Base-by-base conservation (phyloP, 352 stramenopile species). In the Lagenidium giganteum region DNA sequence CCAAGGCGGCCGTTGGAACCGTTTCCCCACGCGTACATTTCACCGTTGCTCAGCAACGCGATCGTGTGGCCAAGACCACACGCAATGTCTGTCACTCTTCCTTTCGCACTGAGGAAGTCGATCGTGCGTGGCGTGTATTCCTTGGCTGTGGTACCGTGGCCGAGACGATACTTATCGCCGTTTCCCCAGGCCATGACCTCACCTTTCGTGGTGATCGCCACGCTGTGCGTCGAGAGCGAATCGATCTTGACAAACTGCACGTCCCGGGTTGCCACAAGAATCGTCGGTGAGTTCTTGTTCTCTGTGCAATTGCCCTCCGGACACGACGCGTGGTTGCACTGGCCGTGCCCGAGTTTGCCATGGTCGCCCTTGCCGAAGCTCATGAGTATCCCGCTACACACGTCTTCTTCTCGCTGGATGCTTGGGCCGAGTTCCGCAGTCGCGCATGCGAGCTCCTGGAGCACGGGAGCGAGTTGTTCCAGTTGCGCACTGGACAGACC, bases 351-450 rank as follows among this genome's bases (percentile, higher is more conserved):
- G 0, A 93, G 65, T 25, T 93, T 91, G 7, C 81, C 81, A 25
- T 93, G 81, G 28, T 91, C 81, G 2, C 81, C 81, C 37, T 93
- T 91, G 8, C 81, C 81, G 42, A 93, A 93, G 30, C 71, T 92
- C 61, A 92, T 76, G n/a, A 92, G 46, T 32, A 74, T 77, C 0
- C 80, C 80, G 2, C 39, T 57, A 1, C 38, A 18, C 1, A 44
- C 30, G 1, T 72, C 52, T 17, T 87, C 64, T 22, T 63, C 29
- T 24, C 36, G 34, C 1, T 68, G 47, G 2, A 61, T 16, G 22
- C 36, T 43, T 3, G 45, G 51, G 13, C 32, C 38, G 14, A 37
- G 29, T 17, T 86, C 66, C 2, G 64, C 44, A 0, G 39, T 47
- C 12, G 70, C 50, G 14, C 42, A 22, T 13, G 54, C 51, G n/a